Conservation (phyloP, 2,329 filamentous ascomycete genomes). For the Xylariaceae sp. region DNA sequence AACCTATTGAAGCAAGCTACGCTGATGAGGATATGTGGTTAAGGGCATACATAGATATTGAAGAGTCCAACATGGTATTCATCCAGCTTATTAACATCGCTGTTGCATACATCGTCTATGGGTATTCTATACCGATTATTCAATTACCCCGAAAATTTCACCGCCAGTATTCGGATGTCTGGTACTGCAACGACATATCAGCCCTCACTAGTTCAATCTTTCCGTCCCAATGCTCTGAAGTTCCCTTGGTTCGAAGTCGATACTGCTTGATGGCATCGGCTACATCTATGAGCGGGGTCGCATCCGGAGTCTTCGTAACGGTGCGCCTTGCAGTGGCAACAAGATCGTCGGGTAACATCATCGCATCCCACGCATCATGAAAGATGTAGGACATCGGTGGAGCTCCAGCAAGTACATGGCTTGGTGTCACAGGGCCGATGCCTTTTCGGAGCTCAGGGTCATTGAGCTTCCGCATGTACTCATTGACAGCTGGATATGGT, state of each 20-base stretch:
- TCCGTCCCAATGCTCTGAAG: constrained; percentile 29
- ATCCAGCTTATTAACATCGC: no score
- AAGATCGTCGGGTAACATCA: constrained; percentile 38
- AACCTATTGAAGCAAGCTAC: no score
- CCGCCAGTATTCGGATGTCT: constrained; percentile 25
- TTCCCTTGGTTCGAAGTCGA: constrained; percentile 25
- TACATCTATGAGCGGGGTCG: constrained; percentile 25
- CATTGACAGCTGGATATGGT: constrained; percentile 39
- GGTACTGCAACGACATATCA: constrained; percentile 16
- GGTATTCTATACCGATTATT: no score
- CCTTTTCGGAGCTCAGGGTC: constrained; percentile 34
- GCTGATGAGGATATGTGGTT: no score
- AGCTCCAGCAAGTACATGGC: constrained; percentile 50
- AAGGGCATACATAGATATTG: no score
- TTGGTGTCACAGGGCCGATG: constrained; percentile 46
- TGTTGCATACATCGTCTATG: no score
- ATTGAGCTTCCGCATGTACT: constrained; percentile 47
- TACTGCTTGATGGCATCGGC: constrained; percentile 31
- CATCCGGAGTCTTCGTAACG: not conserved
- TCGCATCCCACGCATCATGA: constrained; percentile 51
- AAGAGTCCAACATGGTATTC: no score
- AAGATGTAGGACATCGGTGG: constrained; percentile 46
- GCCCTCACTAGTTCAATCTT: constrained; percentile 29
- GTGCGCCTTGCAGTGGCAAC: constrained; percentile 5
- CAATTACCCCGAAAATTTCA: constrained; percentile 1